Percentiles rank a stretch among this genome's conserved stretches.
phyloP scores from a whole-genome alignment of 2,329 filamentous ascomycete genomes.

The Epicoccum nigrum region DNA sequence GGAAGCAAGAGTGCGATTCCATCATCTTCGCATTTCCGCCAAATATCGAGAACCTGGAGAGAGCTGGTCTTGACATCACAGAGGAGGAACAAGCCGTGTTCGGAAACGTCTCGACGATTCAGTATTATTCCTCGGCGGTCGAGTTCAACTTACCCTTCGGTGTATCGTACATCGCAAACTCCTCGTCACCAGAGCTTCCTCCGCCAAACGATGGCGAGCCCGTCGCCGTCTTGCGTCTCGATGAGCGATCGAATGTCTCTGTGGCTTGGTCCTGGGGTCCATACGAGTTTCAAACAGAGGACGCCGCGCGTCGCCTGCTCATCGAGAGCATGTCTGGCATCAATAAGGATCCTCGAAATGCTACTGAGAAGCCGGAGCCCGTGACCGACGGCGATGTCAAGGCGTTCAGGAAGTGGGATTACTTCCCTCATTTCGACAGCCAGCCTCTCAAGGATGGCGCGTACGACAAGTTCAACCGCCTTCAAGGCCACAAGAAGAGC shows the following conservation, averaged over 20 bases:
- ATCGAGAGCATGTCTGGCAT: conserved; percentile 40
- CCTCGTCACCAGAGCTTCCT: conserved; percentile 28
- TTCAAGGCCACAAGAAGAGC: conserved; percentile 48
- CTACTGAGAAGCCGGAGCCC: conserved; percentile 25
- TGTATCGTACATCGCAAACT: conserved; percentile 43
- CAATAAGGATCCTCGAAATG: conserved; percentile 48
- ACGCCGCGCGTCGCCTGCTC: conserved; percentile 33
- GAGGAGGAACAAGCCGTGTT: conserved; percentile 43
- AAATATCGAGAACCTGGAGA: conserved; percentile 40
- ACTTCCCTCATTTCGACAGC: conserved; percentile 46
- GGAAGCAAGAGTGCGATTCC: conserved; percentile 42
- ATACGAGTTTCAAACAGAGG: conserved; percentile 40
- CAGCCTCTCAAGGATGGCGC: conserved; percentile 34
- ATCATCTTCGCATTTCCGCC: conserved; percentile 48
- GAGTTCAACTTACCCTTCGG: conserved; percentile 45
- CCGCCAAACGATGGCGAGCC: conserved; percentile 44
- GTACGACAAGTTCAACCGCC: conserved; percentile 39
- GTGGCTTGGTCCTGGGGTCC: conserved; percentile 49
- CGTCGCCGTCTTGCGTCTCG: conserved; percentile 44
- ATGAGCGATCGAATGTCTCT: conserved; percentile 35
- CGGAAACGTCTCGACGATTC: conserved; percentile 39
- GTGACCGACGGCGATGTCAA: conserved; percentile 34
- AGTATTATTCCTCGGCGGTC: conserved; percentile 47
- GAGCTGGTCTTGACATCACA: conserved; percentile 42
- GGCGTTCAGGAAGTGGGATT: conserved; percentile 48